Conservation (phyloP, 108 stramenopile genomes). For the Thalassiosira profunda region DNA sequence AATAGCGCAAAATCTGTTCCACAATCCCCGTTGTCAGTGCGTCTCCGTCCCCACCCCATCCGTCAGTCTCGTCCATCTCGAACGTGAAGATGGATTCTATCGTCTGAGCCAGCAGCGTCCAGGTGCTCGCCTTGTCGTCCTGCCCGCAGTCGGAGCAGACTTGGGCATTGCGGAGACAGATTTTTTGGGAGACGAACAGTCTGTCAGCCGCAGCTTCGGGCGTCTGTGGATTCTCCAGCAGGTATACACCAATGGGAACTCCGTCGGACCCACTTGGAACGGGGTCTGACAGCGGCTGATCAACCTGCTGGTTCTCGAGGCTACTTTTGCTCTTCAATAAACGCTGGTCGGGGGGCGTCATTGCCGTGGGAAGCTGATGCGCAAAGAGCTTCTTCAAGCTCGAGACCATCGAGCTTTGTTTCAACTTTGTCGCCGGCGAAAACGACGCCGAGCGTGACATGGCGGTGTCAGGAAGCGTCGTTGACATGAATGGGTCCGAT, state of each 20-base stretch:
- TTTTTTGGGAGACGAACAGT: constrained; percentile 17
- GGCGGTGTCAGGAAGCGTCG: no score
- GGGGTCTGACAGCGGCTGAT: neutral
- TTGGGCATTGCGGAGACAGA: constrained; percentile 79
- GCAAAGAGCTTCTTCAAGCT: constrained; percentile 43
- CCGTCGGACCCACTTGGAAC: neutral
- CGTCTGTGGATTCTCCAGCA: constrained; percentile 26
- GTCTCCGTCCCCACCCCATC: constrained; percentile 75
- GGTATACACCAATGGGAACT: constrained; percentile 20
- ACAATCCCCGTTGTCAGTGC: constrained; percentile 72
- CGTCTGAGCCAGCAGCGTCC: constrained; percentile 70
- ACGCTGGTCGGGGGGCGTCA: constrained; percentile 47
- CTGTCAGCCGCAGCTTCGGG: constrained; percentile 15
- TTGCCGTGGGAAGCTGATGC: constrained; percentile 19
- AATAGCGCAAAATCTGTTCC: constrained; percentile 61
- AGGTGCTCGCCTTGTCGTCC: constrained; percentile 69
- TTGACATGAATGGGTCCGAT: no score
- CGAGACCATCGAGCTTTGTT: constrained; percentile 38
- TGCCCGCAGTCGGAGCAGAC: constrained; percentile 53
- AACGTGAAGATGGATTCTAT: constrained; percentile 41
- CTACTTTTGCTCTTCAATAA: constrained; percentile 39
- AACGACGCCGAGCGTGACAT: neutral
- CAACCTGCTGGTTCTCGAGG: neutral
- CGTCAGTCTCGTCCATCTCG: constrained; percentile 49
- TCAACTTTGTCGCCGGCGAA: neutral